Evolutionary conservation across 108 stramenopile species (phyloP).

Genomic region (Discostella stelligeroides): DNA sequence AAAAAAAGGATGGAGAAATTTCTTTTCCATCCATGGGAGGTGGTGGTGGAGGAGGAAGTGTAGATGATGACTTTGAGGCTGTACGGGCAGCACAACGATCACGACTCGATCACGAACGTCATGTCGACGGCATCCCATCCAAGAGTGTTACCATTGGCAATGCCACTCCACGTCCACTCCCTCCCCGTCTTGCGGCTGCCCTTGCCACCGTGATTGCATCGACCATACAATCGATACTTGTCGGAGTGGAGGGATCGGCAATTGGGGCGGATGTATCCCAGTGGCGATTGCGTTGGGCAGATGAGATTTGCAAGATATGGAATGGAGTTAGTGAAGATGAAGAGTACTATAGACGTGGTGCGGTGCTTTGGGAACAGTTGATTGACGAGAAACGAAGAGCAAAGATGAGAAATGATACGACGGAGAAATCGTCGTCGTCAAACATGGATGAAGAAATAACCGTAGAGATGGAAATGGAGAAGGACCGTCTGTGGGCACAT

Average conservation of each 20-base stretch:
- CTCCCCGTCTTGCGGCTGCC: constrained; percentile 74
- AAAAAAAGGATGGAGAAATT: too few species aligned
- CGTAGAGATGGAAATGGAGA: not conserved
- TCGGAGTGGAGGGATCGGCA: constrained; percentile 74
- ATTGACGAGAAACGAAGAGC: not conserved
- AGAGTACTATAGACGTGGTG: constrained; percentile 56
- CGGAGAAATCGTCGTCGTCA: not conserved
- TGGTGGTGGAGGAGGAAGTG: constrained; percentile 54
- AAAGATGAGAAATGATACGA: not conserved
- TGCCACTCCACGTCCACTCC: constrained; percentile 46
- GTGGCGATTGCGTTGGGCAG: constrained; percentile 77
- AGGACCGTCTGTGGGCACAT: constrained; percentile 21
- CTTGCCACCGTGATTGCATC: constrained; percentile 80
- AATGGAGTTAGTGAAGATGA: constrained; percentile 63
- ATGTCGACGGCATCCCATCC: constrained; percentile 18
- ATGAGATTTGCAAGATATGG: constrained; percentile 70
- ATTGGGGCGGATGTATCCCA: constrained; percentile 80
- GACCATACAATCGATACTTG: constrained; percentile 65
- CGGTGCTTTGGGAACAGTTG: constrained; percentile 13
- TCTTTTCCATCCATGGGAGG: too few species aligned
- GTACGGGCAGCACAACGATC: constrained; percentile 53
- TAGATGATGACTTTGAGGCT: constrained; percentile 66
- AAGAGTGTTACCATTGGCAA: not conserved
- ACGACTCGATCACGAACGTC: constrained; percentile 34
- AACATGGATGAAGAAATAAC: not conserved